phyloP scores from a whole-genome alignment of 2,329 filamentous ascomycete genomes.

The Cephalotrichum gorgonifer region DNA sequence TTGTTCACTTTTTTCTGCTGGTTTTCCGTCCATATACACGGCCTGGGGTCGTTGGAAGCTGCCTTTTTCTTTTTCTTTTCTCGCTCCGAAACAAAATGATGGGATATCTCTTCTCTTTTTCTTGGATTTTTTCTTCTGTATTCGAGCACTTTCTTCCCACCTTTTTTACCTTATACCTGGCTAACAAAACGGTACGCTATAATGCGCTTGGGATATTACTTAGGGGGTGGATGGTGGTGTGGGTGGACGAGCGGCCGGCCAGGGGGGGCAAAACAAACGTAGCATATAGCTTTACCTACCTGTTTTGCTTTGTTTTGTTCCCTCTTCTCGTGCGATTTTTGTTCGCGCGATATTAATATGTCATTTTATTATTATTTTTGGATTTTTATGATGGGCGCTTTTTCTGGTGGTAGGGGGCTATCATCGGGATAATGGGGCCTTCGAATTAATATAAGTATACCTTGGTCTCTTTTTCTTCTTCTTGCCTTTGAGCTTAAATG shows the following conservation, averaged over 20 bases:
- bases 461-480: background rate
- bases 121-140: background rate
- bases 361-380: too few relatives aligned
- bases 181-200: too few relatives aligned
- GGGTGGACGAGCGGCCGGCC: too few relatives aligned
- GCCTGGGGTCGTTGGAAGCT: too few relatives aligned
- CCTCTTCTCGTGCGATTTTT: slow-evolving; percentile 5
- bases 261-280: too few relatives aligned
- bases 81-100: slow-evolving; percentile 4
- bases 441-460: background rate
- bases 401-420: background rate
- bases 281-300: too few relatives aligned
- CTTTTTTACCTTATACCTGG: slow-evolving; percentile 15
- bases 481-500: background rate
- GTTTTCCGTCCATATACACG: too few relatives aligned
- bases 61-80: slow-evolving; percentile 10
- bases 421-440: background rate
- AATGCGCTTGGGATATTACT: too few relatives aligned
- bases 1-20: slow-evolving; percentile 3
- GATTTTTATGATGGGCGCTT: too few relatives aligned
- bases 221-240: too few relatives aligned
- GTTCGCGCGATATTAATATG: too few relatives aligned
- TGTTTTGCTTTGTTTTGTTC: slow-evolving; percentile 10
- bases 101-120: slow-evolving; percentile 7
- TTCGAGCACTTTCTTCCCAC: background rate